Percentiles rank a stretch among this genome's conserved stretches.
Evolutionary conservation across 306 rosid species (phyloP).

Genomic region (Lathyrus tuberosus): DNA sequence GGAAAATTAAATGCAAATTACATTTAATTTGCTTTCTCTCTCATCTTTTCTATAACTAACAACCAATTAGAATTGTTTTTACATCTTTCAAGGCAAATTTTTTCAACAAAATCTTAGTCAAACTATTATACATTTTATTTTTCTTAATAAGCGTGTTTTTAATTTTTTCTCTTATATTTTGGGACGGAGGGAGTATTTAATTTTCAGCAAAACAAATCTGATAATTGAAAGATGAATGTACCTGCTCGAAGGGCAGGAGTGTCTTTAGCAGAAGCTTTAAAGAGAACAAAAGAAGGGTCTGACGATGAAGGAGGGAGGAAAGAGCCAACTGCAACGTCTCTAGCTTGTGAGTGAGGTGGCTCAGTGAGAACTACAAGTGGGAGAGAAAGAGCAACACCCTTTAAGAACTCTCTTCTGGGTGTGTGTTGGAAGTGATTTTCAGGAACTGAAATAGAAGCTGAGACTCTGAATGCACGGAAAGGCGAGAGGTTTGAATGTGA

Average conservation of each 20-base stretch:
- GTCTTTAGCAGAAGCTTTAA: slow-evolving; percentile 80
- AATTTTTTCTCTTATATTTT: too few species aligned
- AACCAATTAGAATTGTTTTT: too few species aligned
- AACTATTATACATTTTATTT: too few species aligned
- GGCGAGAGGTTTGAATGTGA: slow-evolving; percentile 20
- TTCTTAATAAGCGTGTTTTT: too few species aligned
- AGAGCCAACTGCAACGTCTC: slow-evolving; percentile 78
- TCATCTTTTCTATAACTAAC: too few species aligned
- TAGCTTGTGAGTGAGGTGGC: slow-evolving; percentile 54
- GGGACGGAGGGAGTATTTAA: too few species aligned
- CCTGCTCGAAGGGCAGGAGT: slow-evolving; percentile 99
- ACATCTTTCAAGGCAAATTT: too few species aligned
- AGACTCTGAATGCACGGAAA: slow-evolving; percentile 41
- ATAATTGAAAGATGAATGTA: slow-evolving; percentile 39
- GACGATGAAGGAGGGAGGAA: slow-evolving; percentile 73
- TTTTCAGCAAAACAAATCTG: background rate
- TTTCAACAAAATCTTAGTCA: too few species aligned
- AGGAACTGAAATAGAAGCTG: slow-evolving; percentile 33
- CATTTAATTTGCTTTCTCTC: too few species aligned
- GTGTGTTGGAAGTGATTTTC: slow-evolving; percentile 19
- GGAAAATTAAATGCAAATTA: too few species aligned
- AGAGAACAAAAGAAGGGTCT: slow-evolving; percentile 84
- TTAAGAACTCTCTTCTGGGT: slow-evolving; percentile 69
- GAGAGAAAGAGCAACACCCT: slow-evolving; percentile 60
- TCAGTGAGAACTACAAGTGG: slow-evolving; percentile 47